Base-by-base conservation (phyloP, 805 yeast species). In the Pichia deserticola region DNA sequence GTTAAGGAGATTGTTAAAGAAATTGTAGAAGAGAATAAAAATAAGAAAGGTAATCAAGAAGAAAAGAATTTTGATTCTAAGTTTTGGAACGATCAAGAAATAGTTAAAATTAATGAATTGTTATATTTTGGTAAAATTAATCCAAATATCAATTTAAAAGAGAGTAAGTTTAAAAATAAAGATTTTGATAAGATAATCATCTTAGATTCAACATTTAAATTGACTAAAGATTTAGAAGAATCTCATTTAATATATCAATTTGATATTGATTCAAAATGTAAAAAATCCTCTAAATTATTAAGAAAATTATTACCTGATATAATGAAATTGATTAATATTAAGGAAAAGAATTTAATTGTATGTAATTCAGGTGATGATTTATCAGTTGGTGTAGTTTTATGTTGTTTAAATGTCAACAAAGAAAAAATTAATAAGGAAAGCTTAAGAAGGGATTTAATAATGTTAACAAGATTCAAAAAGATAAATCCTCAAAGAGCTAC, bases 401-500 rank as follows among this genome's bases (percentile, higher is more conserved):
- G 77, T 13, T 57, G 81, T 2, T 64, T 84, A n/a, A 72, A 82
- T 51, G 35, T 15, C 7, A 27, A 43, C 7, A 36, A 71, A 43
- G 51, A 65, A 7, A 60, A 69, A 13, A 40, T 59, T 1, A 52
- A 53, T 29, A 64, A 64, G 36, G 47, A 47, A 4, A 10, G 44
- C 0, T 57, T 64, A 5, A 75, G 80, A 49, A 73, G 73, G 50
- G 82, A 84, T 48, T 65, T 88, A 33, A 75, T 80, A 3, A 62
- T 62, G 42, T 57, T 88, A 4, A 69, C 76, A 15, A 65, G 73
- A 3, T 15, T 51, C 3, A 62, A 67, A n/a, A 77, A 74, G 39
- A 78, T 77, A 5, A 85, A 87, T 52, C 95, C 96, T 0, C 81
- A 89, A 49, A 70, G 96, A 45, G 81, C 87, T 10, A 84, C 95